phyloP scores from a whole-genome alignment of 768 basidiomycete genomes.

The Chalciporus sphaerocephalus region DNA sequence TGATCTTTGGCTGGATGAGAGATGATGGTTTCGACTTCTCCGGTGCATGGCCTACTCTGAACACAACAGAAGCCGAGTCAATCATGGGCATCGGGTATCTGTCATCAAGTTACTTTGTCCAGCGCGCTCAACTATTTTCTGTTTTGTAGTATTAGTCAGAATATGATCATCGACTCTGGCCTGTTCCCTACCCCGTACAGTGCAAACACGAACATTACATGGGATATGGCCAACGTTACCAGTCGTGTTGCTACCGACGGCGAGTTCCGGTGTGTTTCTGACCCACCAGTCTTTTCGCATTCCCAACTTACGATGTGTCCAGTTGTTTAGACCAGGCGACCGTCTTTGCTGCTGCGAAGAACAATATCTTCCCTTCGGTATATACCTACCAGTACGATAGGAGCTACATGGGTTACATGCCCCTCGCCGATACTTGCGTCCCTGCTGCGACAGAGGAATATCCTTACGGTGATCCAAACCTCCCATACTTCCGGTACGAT shows the following conservation, averaged over 20 bases:
- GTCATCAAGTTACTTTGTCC: too few relatives aligned
- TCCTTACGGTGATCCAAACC: conserved; percentile 43
- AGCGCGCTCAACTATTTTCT: not conserved
- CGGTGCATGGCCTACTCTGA: conserved; percentile 30
- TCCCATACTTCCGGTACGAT: conserved; percentile 43
- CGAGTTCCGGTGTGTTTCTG: conserved; percentile 3
- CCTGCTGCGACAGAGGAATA: conserved; percentile 39
- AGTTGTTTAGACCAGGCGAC: conserved; percentile 44
- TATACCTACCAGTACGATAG: conserved; percentile 48
- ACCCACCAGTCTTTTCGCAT: too few relatives aligned
- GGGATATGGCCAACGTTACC: conserved; percentile 3
- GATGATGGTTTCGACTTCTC: conserved; percentile 49
- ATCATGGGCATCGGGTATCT: conserved; percentile 1
- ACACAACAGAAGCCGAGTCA: conserved; percentile 1
- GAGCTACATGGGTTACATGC: conserved; percentile 43
- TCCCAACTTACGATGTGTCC: not conserved
- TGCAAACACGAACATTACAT: conserved; percentile 1
- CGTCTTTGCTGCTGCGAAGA: conserved; percentile 38
- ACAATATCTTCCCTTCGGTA: conserved; percentile 39
- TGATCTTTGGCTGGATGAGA: conserved; percentile 48
- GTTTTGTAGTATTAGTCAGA: conserved; percentile 1
- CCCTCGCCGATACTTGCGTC: conserved; percentile 41
- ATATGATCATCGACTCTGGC: conserved; percentile 1
- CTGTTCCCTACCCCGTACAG: conserved; percentile 1
- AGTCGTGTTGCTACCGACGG: conserved; percentile 9